Percentiles rank a stretch among this genome's conserved stretches.
phyloP scores from a whole-genome alignment of 768 basidiomycete species.

The Clavaria fumosa region DNA sequence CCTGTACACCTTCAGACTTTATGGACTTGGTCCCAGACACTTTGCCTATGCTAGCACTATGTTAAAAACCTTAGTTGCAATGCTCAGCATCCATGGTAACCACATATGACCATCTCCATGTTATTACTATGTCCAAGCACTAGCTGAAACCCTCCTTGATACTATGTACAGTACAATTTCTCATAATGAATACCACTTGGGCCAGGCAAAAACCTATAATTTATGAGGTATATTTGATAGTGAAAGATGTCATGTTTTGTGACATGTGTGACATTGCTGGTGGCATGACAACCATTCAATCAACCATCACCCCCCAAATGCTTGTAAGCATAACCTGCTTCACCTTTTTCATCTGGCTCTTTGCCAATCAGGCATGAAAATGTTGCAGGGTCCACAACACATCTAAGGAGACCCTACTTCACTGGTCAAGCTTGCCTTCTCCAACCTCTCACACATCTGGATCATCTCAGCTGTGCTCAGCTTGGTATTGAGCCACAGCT shows the following conservation, averaged over 20 bases:
- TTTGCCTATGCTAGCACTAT: no score
- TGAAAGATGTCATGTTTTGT: neutral
- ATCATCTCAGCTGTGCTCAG: constrained; percentile 2
- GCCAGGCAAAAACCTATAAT: neutral
- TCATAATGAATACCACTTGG: constrained; percentile 3
- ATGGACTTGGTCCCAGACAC: no score
- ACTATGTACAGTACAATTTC: constrained; percentile 3
- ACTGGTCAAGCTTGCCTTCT: neutral
- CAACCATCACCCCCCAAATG: constrained; percentile 1
- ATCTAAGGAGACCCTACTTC: constrained; percentile 1
- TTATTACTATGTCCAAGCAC: no score
- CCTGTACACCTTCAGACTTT: no score
- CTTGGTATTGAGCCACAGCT: neutral
- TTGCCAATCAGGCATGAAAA: neutral
- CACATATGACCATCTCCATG: no score
- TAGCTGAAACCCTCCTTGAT: no score
- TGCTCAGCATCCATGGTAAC: no score
- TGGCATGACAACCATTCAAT: neutral
- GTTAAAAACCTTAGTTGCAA: no score
- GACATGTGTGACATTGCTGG: neutral
- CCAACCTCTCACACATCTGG: neutral
- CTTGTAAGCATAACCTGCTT: neutral
- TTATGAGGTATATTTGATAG: constrained; percentile 4
- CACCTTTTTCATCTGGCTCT: neutral
- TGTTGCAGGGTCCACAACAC: neutral